Base-by-base conservation (phyloP, 352 stramenopile species). In the Aphanomyces cochlioides region DNA sequence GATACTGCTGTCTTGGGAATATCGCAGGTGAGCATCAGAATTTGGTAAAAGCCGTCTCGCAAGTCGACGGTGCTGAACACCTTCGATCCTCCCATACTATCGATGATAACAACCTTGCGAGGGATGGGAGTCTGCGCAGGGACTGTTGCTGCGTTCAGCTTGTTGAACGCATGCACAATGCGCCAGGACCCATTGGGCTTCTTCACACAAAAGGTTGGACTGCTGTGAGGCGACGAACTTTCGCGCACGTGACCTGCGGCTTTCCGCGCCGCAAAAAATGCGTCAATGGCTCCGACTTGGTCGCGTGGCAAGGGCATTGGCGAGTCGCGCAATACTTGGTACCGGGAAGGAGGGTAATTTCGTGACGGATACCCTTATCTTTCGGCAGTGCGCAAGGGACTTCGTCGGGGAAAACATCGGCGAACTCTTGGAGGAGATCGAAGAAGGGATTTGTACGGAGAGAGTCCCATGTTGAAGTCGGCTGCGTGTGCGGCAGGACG, bases 91-190 rank as follows among this genome's bases (percentile, higher is more conserved):
- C 60, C n/a, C 72, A 80, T 78, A 41, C 13, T 48, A 63, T 77
- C 58, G 39, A 73, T 67, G 34, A 75, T 60, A 4, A 73, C 58
- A 58, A 76, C 65, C 47, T 79, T 77, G 0, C 75, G 28, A 0
- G 74, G 72, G 15, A 80, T 79, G 53, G 67, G 77, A 19, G 66
- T 80, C 37, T 79, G 73, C n/a, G 13, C 73, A 61, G 0, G 71
- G 67, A 10, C 79, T 72, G 1, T 68, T 81, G 1, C 47, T 67
- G 57, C 59, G 47, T 83, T 83, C 4, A 79, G 65, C 56, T 78
- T 81, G 60, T 79, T 79, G 63, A 72, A 77, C 28, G 72, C 71
- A 34, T 80, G 75, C 3, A 78, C 61, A 45, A 80, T 78, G 13
- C 71, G 34, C 73, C 73, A 78, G 21, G 34, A 40, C 0, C 73